phyloP scores from a whole-genome alignment of 306 rosid species.

The Canavalia ensiformis region DNA sequence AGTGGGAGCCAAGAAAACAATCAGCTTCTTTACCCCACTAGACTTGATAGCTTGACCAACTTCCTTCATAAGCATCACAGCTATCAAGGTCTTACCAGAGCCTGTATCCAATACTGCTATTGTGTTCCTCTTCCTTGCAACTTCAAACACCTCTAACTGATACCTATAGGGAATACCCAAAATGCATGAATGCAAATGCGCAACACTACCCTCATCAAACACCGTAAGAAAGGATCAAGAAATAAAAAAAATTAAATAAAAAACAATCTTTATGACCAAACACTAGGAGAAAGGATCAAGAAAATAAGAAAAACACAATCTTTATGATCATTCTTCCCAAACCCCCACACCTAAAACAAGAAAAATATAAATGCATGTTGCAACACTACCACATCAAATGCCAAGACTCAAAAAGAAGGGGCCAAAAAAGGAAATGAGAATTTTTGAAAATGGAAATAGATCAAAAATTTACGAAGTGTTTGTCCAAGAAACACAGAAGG shows the following conservation, averaged over 20 bases:
- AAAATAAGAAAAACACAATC: slow-evolving; percentile 1
- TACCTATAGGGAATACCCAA: slow-evolving; percentile 54
- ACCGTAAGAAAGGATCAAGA: neutral
- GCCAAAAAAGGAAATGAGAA: neutral
- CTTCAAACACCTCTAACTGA: slow-evolving; percentile 72
- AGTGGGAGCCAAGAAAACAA: slow-evolving; percentile 88
- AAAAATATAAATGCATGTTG: neutral
- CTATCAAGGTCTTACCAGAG: slow-evolving; percentile 82
- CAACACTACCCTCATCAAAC: slow-evolving; percentile 6
- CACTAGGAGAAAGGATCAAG: neutral
- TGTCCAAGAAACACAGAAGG: neutral
- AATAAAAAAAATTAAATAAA: neutral
- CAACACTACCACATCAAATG: neutral
- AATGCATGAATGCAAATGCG: slow-evolving; percentile 21
- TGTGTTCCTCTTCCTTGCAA: slow-evolving; percentile 73
- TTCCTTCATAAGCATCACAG: slow-evolving; percentile 77
- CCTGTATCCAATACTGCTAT: slow-evolving; percentile 92
- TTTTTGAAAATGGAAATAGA: neutral
- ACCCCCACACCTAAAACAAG: slow-evolving; percentile 33
- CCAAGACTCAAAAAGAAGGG: neutral
- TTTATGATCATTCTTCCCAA: slow-evolving; percentile 28
- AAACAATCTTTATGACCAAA: slow-evolving; percentile 1
- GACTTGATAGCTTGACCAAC: slow-evolving; percentile 60
- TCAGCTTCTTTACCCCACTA: slow-evolving; percentile 52
- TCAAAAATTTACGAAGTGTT: neutral